phyloP scores from a whole-genome alignment of 2,329 filamentous ascomycete genomes.

The Fusarium protoensiforme region DNA sequence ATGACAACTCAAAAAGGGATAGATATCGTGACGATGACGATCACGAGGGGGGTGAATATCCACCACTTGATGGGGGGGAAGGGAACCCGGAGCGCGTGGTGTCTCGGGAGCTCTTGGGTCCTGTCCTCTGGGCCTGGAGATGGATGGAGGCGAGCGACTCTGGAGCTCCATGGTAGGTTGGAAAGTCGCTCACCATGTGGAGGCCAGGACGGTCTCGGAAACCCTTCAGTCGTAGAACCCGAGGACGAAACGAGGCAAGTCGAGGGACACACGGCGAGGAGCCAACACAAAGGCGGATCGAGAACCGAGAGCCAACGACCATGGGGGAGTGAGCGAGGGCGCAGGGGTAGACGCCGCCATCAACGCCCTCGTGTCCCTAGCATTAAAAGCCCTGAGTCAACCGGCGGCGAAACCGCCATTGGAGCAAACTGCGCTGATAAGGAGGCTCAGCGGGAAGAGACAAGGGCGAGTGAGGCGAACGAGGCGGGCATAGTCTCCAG shows the following conservation, averaged over 20 bases:
- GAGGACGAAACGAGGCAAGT: conserved; percentile 9
- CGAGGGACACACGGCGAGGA: not conserved
- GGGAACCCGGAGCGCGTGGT: conserved; percentile 20
- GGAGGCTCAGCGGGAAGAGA: conserved; percentile 19
- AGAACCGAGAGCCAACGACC: not conserved
- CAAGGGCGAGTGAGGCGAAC: conserved; percentile 17
- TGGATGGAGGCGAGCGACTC: conserved; percentile 2
- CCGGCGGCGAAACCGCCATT: conserved; percentile 5
- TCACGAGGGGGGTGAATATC: conserved; percentile 34
- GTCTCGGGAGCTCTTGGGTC: conserved; percentile 16
- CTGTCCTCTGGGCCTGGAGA: not conserved
- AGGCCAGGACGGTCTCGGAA: conserved; percentile 12
- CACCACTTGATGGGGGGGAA: conserved; percentile 26
- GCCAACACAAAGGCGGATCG: conserved; percentile 2
- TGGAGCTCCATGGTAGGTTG: conserved; percentile 5
- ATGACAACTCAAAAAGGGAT: conserved; percentile 31
- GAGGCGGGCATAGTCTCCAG: conserved; percentile 17
- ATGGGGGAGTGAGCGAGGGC: conserved; percentile 9
- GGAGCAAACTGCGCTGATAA: conserved; percentile 26
- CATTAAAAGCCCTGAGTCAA: conserved; percentile 19
- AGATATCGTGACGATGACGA: conserved; percentile 30
- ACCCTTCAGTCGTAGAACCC: conserved; percentile 14
- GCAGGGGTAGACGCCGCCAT: conserved; percentile 28
- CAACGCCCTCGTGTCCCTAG: conserved; percentile 9
- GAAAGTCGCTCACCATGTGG: conserved; percentile 10